These are phyloP conservation scores for Phaseolus lunatus DNA, from an alignment of 306 rosid genomes.

Conservation along the genomic window DNA sequence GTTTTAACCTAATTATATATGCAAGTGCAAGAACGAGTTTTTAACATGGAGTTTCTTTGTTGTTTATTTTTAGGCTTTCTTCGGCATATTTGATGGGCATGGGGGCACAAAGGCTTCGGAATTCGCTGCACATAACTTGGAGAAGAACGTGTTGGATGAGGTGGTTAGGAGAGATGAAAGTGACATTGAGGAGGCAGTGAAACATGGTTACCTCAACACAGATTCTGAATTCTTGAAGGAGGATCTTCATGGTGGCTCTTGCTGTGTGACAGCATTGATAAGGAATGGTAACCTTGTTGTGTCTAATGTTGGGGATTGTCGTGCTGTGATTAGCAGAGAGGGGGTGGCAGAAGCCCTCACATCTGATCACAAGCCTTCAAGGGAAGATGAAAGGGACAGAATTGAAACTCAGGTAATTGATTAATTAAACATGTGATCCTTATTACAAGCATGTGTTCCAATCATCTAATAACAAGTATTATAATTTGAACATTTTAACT, in stretches of 20 bases:
- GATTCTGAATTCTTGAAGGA: slow-evolving; percentile 76
- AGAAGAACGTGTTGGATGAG: slow-evolving; percentile 67
- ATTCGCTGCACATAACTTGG: slow-evolving; percentile 77
- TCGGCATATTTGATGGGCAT: slow-evolving; percentile 85
- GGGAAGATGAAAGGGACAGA: slow-evolving; percentile 74
- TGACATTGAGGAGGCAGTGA: slow-evolving; percentile 70
- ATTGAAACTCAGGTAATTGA: slow-evolving; percentile 69
- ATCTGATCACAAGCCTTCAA: slow-evolving; percentile 75
- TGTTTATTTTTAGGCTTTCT: slow-evolving; percentile 65
- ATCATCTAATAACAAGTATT: neutral
- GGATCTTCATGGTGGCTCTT: slow-evolving; percentile 73
- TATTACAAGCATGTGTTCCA: neutral
- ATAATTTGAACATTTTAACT: too few relatives aligned
- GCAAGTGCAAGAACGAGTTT: slow-evolving; percentile 27
- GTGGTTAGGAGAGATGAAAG: slow-evolving; percentile 51
- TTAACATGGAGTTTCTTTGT: neutral
- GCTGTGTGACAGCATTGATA: slow-evolving; percentile 83
- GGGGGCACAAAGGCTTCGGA: slow-evolving; percentile 87
- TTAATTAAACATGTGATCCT: neutral
- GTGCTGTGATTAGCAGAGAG: slow-evolving; percentile 77
- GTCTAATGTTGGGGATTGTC: slow-evolving; percentile 85
- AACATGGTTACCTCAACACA: slow-evolving; percentile 71
- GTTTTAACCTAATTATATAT: too few relatives aligned
- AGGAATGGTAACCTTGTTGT: slow-evolving; percentile 69
- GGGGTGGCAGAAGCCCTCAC: slow-evolving; percentile 79